phyloP scores from a whole-genome alignment of 2,329 filamentous ascomycete species.

The Cladosporium velox region DNA sequence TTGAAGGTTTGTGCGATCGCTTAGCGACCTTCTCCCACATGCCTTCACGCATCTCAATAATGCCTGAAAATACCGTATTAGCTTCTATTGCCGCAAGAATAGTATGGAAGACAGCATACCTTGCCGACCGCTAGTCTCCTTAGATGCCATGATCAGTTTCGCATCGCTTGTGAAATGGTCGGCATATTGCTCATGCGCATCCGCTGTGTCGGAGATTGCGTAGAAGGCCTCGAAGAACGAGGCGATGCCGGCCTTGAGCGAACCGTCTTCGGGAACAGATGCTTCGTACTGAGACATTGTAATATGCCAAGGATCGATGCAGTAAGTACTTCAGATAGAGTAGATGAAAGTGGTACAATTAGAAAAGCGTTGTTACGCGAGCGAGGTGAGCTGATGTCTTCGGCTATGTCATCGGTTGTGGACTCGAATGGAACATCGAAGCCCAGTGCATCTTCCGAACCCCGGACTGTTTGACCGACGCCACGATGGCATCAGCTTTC shows the following conservation, averaged over 20 bases:
- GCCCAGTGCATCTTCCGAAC: neutral
- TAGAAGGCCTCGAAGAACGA: conserved; percentile 52
- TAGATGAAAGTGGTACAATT: neutral
- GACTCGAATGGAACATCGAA: neutral
- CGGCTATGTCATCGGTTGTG: conserved; percentile 2
- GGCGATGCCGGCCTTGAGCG: conserved; percentile 45
- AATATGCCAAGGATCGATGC: neutral
- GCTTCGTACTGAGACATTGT: conserved; percentile 32
- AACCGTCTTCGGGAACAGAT: conserved; percentile 30
- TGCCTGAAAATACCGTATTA: conserved; percentile 42
- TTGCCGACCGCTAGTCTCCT: conserved; percentile 46
- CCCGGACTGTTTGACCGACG: neutral
- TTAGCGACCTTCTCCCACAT: conserved; percentile 57
- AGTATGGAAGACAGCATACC: conserved; percentile 38
- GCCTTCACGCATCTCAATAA: conserved; percentile 52
- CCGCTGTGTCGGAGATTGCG: conserved; percentile 48
- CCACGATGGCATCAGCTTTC: neutral
- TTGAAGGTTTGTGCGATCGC: conserved; percentile 48
- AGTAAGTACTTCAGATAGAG: neutral
- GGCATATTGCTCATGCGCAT: conserved; percentile 52
- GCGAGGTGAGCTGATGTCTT: neutral
- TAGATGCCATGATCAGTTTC: conserved; percentile 55
- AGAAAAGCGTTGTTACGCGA: neutral
- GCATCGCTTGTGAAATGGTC: conserved; percentile 52
- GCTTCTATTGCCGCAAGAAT: neutral